phyloP scores from a whole-genome alignment of 2,329 filamentous ascomycete species.

The Cladosporium sp. region DNA sequence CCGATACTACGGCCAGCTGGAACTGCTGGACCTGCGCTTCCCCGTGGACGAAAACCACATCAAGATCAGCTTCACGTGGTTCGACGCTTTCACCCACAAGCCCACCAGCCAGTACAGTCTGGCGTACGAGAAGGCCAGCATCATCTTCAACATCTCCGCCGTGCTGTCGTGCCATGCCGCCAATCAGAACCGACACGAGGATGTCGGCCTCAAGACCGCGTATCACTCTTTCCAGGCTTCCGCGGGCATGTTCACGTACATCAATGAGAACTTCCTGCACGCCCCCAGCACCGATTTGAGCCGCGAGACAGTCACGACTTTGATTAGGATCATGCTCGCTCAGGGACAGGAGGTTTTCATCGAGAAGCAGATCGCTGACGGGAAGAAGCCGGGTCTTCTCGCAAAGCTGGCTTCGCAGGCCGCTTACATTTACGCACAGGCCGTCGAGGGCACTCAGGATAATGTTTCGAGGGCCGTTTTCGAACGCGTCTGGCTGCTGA shows the following conservation, averaged over 20 bases:
- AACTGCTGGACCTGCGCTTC: slow-evolving; percentile 89
- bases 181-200: slow-evolving; percentile 85
- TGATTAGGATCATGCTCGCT: slow-evolving; percentile 89
- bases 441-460: slow-evolving; percentile 84
- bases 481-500: slow-evolving; percentile 85
- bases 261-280: slow-evolving; percentile 98
- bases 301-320: slow-evolving; percentile 88
- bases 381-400: slow-evolving; percentile 86
- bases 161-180: slow-evolving; percentile 95
- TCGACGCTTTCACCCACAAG: slow-evolving; percentile 99
- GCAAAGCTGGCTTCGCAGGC: slow-evolving; percentile 93
- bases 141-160: slow-evolving; percentile 99
- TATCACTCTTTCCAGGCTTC: slow-evolving; percentile 98
- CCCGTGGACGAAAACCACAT: slow-evolving; percentile 98
- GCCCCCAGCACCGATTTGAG: slow-evolving; percentile 95
- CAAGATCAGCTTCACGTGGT: slow-evolving; percentile 99
- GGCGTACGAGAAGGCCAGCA: slow-evolving; percentile 96
- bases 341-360: slow-evolving; percentile 97
- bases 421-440: slow-evolving; percentile 80
- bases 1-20: slow-evolving; percentile 95
- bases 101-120: slow-evolving; percentile 95
- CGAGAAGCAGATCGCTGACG: slow-evolving; percentile 89
- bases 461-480: slow-evolving; percentile 89
- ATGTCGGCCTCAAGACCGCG: slow-evolving; percentile 88
- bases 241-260: slow-evolving; percentile 99